A percentile compares a stretch with the other conserved stretches of the same genome.
Evolutionary conservation across 352 stramenopile genomes (phyloP).

Genomic region (Globisporangium nunn): DNA sequence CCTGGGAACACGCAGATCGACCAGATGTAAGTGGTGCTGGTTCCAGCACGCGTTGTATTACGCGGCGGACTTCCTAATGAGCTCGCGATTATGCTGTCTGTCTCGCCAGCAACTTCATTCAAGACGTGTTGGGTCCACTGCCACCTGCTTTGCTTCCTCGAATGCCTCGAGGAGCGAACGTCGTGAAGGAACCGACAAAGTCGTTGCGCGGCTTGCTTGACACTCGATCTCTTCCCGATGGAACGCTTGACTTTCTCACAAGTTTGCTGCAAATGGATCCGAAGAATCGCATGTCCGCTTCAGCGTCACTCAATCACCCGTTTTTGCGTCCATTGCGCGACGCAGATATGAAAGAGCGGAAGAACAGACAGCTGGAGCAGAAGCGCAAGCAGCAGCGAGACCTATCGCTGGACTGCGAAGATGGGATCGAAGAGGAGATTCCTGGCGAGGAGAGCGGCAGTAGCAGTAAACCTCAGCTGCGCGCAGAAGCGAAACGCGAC

Average conservation of each 20-base stretch:
- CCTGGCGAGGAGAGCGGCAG: slow-evolving; percentile 23
- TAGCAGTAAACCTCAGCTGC: slow-evolving; percentile 1
- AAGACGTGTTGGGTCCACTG: slow-evolving; percentile 56
- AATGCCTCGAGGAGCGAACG: slow-evolving; percentile 42
- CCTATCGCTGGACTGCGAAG: slow-evolving; percentile 20
- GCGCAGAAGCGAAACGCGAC: slow-evolving; percentile 15
- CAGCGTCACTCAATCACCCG: slow-evolving; percentile 42
- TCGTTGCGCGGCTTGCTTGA: slow-evolving; percentile 40
- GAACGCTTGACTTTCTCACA: slow-evolving; percentile 60
- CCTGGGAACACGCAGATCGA: slow-evolving; percentile 73
- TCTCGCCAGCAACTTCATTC: slow-evolving; percentile 56
- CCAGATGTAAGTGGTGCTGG: slow-evolving; percentile 44
- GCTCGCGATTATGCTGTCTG: background rate
- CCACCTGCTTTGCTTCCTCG: slow-evolving; percentile 29
- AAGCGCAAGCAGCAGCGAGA: slow-evolving; percentile 16
- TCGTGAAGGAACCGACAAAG: slow-evolving; percentile 30
- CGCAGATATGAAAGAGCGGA: slow-evolving; percentile 31
- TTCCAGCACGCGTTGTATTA: background rate
- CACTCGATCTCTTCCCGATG: slow-evolving; percentile 33
- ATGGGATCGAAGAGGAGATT: slow-evolving; percentile 81
- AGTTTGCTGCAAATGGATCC: slow-evolving; percentile 61
- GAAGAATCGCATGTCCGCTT: slow-evolving; percentile 39
- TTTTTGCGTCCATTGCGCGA: slow-evolving; percentile 53
- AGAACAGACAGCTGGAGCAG: slow-evolving; percentile 35
- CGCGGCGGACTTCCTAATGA: too few species aligned